phyloP scores from a whole-genome alignment of 108 stramenopile genomes.

The Skeletonema costatum region DNA sequence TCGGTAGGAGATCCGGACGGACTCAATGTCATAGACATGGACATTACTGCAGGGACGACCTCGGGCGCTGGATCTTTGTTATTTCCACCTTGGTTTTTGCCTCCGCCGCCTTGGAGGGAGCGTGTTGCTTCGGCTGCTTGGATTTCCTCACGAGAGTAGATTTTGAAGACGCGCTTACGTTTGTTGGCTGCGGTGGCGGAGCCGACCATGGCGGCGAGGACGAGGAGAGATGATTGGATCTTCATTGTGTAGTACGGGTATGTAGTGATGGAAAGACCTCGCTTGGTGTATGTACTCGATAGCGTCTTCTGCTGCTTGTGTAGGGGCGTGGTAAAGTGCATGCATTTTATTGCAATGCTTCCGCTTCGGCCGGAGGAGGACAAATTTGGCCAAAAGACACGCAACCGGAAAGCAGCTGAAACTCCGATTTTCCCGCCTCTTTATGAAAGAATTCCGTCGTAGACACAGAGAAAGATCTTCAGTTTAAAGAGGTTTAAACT shows the following conservation, averaged over 20 bases:
- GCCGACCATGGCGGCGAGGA: slow-evolving; percentile 10
- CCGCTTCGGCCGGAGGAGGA: no score
- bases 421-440: no score
- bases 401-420: no score
- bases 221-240: slow-evolving; percentile 6
- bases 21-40: neutral
- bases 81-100: neutral
- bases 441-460: no score
- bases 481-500: no score
- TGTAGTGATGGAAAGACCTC: neutral
- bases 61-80: neutral
- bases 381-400: no score
- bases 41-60: neutral
- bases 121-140: neutral
- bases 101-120: neutral
- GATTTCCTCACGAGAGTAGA: slow-evolving; percentile 10
- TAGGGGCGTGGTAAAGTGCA: no score
- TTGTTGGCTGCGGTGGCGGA: slow-evolving; percentile 11
- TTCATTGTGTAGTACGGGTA: neutral
- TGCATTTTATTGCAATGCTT: no score
- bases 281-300: no score
- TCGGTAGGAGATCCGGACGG: neutral
- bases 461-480: no score
- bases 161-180: slow-evolving; percentile 10
- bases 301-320: no score